Evolutionary conservation across 2,329 filamentous ascomycete species (phyloP).

Genomic region (Alternaria burnsii): DNA sequence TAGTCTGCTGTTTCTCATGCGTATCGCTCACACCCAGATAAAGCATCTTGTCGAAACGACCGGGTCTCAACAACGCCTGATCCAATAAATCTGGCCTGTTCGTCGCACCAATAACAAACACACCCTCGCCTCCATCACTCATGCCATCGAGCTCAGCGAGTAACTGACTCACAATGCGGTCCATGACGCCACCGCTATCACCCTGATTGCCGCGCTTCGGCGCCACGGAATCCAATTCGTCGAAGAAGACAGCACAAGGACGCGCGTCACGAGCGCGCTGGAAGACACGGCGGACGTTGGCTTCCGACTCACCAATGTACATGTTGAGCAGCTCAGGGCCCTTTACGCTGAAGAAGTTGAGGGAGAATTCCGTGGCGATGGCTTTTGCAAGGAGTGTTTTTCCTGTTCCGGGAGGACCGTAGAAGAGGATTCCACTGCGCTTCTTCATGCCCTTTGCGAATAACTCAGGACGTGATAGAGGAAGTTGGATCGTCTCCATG

Average conservation of each 20-base stretch:
- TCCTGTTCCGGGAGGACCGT: slow-evolving; percentile 88
- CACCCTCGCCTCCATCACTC: slow-evolving; percentile 86
- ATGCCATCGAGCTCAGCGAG: slow-evolving; percentile 96
- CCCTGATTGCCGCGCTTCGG: slow-evolving; percentile 97
- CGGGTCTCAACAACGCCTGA: slow-evolving; percentile 85
- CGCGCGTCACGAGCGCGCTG: slow-evolving; percentile 85
- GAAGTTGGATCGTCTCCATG: slow-evolving; percentile 93
- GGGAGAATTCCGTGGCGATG: slow-evolving; percentile 90
- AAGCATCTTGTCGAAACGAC: slow-evolving; percentile 97
- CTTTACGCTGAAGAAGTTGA: slow-evolving; percentile 95
- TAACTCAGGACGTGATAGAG: slow-evolving; percentile 87
- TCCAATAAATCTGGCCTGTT: slow-evolving; percentile 94
- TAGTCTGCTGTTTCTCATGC: slow-evolving; percentile 93
- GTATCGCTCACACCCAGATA: slow-evolving; percentile 97
- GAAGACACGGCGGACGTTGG: slow-evolving; percentile 89
- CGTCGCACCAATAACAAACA: slow-evolving; percentile 96
- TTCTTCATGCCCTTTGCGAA: slow-evolving; percentile 99
- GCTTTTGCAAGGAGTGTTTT: slow-evolving; percentile 94
- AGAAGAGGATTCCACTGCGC: slow-evolving; percentile 90
- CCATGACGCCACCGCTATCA: slow-evolving; percentile 97
- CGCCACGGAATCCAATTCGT: slow-evolving; percentile 91
- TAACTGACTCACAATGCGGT: slow-evolving; percentile 93
- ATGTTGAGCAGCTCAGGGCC: slow-evolving; percentile 92
- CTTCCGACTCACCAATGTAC: slow-evolving; percentile 95
- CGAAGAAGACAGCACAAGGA: slow-evolving; percentile 92